A percentile compares a stretch with the other conserved stretches of the same genome.
These are phyloP conservation scores for Daldinia loculata DNA, from an alignment of 495 filamentous ascomycete species.

Conservation along the genomic window DNA sequence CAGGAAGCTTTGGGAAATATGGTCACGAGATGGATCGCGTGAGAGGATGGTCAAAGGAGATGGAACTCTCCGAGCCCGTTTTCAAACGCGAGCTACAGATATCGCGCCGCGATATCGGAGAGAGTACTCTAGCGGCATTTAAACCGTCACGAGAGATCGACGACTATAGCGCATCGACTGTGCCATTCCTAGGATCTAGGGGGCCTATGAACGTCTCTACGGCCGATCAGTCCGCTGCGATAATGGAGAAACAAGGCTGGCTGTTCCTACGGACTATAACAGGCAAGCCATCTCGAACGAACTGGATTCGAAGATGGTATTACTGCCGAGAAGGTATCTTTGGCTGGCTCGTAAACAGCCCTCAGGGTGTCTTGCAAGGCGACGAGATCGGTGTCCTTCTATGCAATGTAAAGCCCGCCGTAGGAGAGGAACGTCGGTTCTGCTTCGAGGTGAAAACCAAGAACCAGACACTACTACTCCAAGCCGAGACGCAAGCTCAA, in stretches of 20 bases:
- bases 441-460: constrained; percentile 99
- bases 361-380: constrained; percentile 89
- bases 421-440: constrained; percentile 92
- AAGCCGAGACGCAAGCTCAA: constrained; percentile 91
- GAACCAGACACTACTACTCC: constrained; percentile 85
- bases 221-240: constrained; percentile 54
- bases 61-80: constrained; percentile 81
- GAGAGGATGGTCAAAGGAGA: constrained; percentile 88
- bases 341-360: constrained; percentile 90
- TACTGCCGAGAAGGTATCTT: constrained; percentile 96
- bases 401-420: constrained; percentile 88
- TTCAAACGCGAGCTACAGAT: constrained; percentile 81
- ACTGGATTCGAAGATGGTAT: constrained; percentile 92
- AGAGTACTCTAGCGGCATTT: constrained; percentile 70
- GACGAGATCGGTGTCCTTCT: constrained; percentile 95
- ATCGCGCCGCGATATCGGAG: constrained; percentile 85
- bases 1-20: constrained; percentile 68
- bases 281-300: constrained; percentile 85
- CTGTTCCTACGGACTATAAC: constrained; percentile 81
- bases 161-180: constrained; percentile 86
- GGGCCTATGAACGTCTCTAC: constrained; percentile 67
- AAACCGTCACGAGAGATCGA: constrained; percentile 91
- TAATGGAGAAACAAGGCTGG: constrained; percentile 92
- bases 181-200: constrained; percentile 80
- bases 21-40: constrained; percentile 86